These are phyloP conservation scores for Naumovozyma baii DNA, from an alignment of 805 yeast genomes.

Conservation along the genomic window DNA sequence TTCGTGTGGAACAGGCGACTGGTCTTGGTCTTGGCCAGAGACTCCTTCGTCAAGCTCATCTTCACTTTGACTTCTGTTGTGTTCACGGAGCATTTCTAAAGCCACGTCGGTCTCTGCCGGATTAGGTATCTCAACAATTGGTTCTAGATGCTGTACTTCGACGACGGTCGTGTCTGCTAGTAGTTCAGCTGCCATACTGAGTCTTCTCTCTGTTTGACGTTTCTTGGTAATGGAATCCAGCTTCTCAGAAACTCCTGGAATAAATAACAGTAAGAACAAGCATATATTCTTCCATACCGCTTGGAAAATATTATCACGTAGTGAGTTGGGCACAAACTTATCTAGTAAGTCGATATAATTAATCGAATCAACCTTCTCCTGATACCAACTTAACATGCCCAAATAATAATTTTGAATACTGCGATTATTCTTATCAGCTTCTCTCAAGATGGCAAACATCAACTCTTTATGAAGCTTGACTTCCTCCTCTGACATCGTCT, in stretches of 20 bases:
- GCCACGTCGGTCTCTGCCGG: not conserved
- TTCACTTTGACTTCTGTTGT: not conserved
- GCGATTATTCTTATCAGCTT: not conserved
- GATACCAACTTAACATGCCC: not conserved
- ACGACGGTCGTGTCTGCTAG: not conserved
- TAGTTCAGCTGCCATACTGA: not conserved
- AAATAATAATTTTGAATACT: not conserved
- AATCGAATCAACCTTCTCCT: not conserved
- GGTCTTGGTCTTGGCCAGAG: not conserved
- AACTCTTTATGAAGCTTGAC: too few species aligned
- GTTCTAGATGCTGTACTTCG: not conserved
- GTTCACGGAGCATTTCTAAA: not conserved
- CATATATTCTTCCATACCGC: conserved; percentile 16
- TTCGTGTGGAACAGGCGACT: not conserved
- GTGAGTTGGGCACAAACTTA: conserved; percentile 18
- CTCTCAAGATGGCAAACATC: not conserved
- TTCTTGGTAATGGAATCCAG: conserved; percentile 9
- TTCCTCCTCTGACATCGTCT: not conserved
- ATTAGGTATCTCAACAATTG: not conserved
- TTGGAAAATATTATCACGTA: conserved; percentile 9
- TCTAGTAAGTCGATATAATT: conserved; percentile 3
- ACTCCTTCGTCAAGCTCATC: not conserved
- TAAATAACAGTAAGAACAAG: conserved; percentile 15
- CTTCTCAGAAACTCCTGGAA: conserved; percentile 13
- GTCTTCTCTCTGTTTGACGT: not conserved